A percentile compares a stretch with the other conserved stretches of the same genome.
Evolutionary conservation across 768 basidiomycete genomes (phyloP).

Genomic region (Tulasnella sp.): DNA sequence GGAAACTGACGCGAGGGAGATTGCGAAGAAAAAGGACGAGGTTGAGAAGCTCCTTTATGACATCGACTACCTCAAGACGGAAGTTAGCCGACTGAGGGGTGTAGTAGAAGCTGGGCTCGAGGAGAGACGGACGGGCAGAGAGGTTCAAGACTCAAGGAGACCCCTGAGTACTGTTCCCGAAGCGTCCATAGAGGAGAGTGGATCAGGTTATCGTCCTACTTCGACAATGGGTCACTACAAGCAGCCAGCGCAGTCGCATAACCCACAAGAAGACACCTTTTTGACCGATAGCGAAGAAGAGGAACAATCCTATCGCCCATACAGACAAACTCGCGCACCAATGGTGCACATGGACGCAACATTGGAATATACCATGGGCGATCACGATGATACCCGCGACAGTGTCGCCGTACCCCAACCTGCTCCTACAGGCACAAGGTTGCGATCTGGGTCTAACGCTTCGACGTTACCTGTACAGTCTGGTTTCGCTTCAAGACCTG

Average conservation of each 20-base stretch:
- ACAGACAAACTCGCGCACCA: background rate
- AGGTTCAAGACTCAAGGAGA: constrained; percentile 23
- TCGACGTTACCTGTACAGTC: background rate
- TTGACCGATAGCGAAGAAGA: constrained; percentile 17
- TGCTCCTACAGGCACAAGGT: background rate
- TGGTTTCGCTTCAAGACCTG: background rate
- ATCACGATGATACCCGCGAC: background rate
- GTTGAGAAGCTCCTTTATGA: constrained; percentile 56
- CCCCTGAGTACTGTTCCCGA: constrained; percentile 18
- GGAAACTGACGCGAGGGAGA: constrained; percentile 44
- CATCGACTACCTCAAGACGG: constrained; percentile 67
- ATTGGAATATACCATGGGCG: background rate
- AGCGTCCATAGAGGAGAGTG: constrained; percentile 14
- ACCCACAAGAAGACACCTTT: background rate
- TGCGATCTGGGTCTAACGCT: constrained; percentile 5
- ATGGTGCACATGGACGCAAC: background rate
- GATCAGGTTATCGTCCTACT: background rate
- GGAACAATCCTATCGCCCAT: constrained; percentile 8
- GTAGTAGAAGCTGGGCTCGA: constrained; percentile 80
- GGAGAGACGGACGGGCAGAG: constrained; percentile 48
- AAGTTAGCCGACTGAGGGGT: constrained; percentile 75
- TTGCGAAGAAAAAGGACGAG: constrained; percentile 51
- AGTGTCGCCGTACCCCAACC: background rate
- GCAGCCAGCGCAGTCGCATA: background rate
- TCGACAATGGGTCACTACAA: background rate